Conservation (phyloP, 2,329 filamentous ascomycete species). For the Phyllosticta citribraziliensis region DNA sequence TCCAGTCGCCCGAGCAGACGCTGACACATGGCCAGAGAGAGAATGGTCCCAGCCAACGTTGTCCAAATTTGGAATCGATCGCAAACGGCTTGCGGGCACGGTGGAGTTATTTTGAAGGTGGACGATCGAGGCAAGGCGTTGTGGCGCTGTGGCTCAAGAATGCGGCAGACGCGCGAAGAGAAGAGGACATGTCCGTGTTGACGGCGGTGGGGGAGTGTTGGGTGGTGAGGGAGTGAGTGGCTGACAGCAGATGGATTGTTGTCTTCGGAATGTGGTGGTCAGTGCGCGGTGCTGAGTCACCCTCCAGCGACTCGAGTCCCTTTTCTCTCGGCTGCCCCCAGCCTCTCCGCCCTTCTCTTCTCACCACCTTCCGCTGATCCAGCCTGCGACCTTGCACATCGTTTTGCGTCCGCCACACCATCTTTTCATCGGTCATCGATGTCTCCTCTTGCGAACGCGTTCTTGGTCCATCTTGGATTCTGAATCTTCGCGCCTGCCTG, state of each 20-base stretch:
- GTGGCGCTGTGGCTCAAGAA: not conserved
- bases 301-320: not conserved
- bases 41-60: not conserved
- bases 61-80: not conserved
- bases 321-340: not conserved
- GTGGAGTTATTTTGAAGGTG: not conserved
- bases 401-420: not conserved
- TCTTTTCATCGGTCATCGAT: not conserved
- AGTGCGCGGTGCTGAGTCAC: not conserved
- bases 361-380: not conserved
- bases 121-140: not conserved
- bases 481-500: not conserved
- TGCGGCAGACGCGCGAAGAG: not conserved
- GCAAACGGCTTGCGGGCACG: not conserved
- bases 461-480: not conserved
- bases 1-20: not conserved
- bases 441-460: not conserved
- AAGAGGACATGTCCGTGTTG: not conserved
- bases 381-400: not conserved
- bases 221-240: not conserved
- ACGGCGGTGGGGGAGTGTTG: not conserved
- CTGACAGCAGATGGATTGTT: not conserved
- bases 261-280: not conserved
- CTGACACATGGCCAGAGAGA: not conserved
- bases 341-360: not conserved